Base-by-base conservation (phyloP, 768 basidiomycete genomes). In the Phanerochaete sordida region DNA sequence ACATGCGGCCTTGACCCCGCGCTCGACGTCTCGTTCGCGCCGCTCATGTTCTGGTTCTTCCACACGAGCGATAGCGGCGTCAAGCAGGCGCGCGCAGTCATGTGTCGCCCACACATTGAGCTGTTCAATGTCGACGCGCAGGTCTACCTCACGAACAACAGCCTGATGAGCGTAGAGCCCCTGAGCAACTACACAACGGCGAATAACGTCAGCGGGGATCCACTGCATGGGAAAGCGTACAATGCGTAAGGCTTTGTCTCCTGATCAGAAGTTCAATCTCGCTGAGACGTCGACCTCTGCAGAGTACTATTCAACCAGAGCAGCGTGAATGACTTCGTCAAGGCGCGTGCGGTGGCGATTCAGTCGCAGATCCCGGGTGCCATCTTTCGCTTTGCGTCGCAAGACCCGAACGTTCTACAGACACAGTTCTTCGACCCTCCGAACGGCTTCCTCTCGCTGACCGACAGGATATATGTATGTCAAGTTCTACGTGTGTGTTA, bases 21-120 rank as follows among this genome's bases (percentile, higher is more conserved):
- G 37, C 71, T 79, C 30, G 62, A 65, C 24, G 49, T 59, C 39
- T 19, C 54, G n/a, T 77, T 78, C 60, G 79, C 76, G 35, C 85
- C 87, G 8, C 84, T 88, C 45, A 79, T 88, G 73, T 90, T 88
- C 65, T 90, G 87, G 86, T 87, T 70, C 68, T 87, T 77, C 68
- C 74, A 81, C 56, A 59, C 57, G 6, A 75, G 46, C 65, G 67
- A 50, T 64, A 69, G 19, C 72, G 62, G 24, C 68, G 73, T 13
- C 74, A 56, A 39, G 6, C 63, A 83, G 59, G 81, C 77, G 0
- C 74, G 76, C 55, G 77, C 77, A 2, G 77, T 88, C 7, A 87
- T 88, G 62, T 90, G 88, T 65, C 63, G 70, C 12, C 86, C 87
- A 3, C 73, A 68, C 1, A 79, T 90, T 49, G 61, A 70, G 3